These are phyloP conservation scores for Phialophora chinensis DNA, from an alignment of 2,329 filamentous ascomycete genomes.

Conservation along the genomic window DNA sequence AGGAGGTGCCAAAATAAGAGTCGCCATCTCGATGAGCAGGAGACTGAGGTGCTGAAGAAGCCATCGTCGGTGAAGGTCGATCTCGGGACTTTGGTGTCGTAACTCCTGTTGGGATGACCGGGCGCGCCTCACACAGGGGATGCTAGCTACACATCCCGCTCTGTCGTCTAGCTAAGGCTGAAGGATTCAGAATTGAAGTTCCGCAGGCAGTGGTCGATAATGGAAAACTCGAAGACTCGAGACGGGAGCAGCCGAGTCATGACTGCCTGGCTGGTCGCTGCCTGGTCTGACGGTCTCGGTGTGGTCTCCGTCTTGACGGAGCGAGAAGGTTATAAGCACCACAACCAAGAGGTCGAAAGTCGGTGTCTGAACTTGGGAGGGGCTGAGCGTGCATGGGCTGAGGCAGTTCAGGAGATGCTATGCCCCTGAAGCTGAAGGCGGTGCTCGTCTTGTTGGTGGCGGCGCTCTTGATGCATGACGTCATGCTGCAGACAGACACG, in stretches of 20 bases:
- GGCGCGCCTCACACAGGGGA: not conserved
- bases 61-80: conserved; percentile 23
- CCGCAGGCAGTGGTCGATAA: not conserved
- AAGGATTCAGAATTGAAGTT: not conserved
- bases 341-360: not conserved
- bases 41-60: conserved; percentile 31
- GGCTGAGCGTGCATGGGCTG: conserved; percentile 19
- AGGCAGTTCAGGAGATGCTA: not conserved
- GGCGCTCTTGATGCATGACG: conserved; percentile 1
- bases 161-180: conserved; percentile 18
- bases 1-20: conserved; percentile 25
- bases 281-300: conserved; percentile 1
- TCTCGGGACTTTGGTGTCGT: not conserved
- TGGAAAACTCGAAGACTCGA: conserved; percentile 16
- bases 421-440: conserved; percentile 14
- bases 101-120: not conserved
- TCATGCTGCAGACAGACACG: not conserved
- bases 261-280: conserved; percentile 8
- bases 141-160: not conserved
- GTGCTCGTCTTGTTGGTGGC: not conserved
- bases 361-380: not conserved
- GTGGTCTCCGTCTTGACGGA: not conserved
- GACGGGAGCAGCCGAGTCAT: conserved; percentile 9
- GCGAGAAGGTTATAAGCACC: not conserved
- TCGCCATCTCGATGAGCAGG: conserved; percentile 23